Evolutionary conservation across 2,329 filamentous ascomycete genomes (phyloP).

Genomic region (Pseudogymnoascus sp.): DNA sequence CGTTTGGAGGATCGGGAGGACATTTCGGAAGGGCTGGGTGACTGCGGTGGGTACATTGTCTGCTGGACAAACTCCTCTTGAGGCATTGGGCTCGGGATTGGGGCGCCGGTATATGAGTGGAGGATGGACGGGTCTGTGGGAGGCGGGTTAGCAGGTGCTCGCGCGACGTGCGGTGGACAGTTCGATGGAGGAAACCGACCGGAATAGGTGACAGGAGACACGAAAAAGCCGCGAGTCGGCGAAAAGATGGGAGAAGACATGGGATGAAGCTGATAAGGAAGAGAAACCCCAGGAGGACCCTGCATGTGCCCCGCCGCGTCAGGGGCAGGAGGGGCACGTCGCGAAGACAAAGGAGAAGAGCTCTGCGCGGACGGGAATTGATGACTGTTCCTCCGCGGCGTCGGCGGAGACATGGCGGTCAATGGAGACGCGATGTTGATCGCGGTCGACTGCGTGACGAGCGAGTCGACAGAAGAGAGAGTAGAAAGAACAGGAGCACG

Average conservation of each 20-base stretch:
- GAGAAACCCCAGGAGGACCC: constrained; percentile 19
- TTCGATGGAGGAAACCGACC: constrained; percentile 42
- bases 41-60: constrained; percentile 22
- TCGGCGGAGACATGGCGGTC: constrained; percentile 14
- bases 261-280: constrained; percentile 20
- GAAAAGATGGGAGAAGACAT: constrained; percentile 38
- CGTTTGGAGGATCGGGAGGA: constrained; percentile 19
- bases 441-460: neutral
- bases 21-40: constrained; percentile 24
- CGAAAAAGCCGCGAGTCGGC: constrained; percentile 44
- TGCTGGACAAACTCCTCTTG: constrained; percentile 17
- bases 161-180: constrained; percentile 11
- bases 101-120: constrained; percentile 14
- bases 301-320: constrained; percentile 5
- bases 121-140: constrained; percentile 27
- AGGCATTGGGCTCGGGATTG: no score
- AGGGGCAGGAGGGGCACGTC: constrained; percentile 24
- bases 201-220: constrained; percentile 42
- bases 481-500: neutral
- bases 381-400: constrained; percentile 9
- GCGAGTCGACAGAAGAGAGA: neutral
- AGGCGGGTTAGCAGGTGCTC: constrained; percentile 19
- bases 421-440: constrained; percentile 11
- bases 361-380: constrained; percentile 24
- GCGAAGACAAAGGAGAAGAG: constrained; percentile 26